Evolutionary conservation across 2,329 filamentous ascomycete species (phyloP).

Genomic region (Beauveria sp.): DNA sequence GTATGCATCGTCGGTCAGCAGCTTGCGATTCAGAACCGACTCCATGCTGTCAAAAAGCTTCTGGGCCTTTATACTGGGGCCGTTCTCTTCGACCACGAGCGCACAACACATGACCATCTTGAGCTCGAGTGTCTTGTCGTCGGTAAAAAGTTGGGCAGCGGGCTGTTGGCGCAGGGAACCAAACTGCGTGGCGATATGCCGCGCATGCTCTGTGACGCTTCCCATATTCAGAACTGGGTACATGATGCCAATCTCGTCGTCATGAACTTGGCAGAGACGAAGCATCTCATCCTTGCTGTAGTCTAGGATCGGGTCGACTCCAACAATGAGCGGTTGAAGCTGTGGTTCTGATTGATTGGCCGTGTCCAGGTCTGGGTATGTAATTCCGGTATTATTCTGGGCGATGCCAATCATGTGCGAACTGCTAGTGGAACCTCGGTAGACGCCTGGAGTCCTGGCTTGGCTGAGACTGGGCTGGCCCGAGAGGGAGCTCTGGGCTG

Average conservation of each 20-base stretch:
- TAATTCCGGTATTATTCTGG: constrained; percentile 71
- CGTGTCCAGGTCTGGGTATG: constrained; percentile 56
- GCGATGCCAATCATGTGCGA: constrained; percentile 82
- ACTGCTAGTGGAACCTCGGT: constrained; percentile 78
- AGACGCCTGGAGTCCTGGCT: constrained; percentile 52
- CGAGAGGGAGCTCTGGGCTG: constrained; percentile 34
- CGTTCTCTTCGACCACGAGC: constrained; percentile 69
- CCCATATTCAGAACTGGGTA: constrained; percentile 78
- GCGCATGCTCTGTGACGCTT: constrained; percentile 61
- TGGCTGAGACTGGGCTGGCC: constrained; percentile 30
- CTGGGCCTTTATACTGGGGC: constrained; percentile 66
- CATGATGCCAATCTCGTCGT: constrained; percentile 89
- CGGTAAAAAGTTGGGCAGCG: constrained; percentile 32
- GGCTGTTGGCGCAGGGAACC: constrained; percentile 39
- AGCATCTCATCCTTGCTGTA: constrained; percentile 73
- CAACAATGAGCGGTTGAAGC: neutral
- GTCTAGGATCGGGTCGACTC: constrained; percentile 68
- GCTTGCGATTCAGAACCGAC: constrained; percentile 57
- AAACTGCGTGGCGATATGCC: constrained; percentile 63
- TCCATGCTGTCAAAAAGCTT: constrained; percentile 72
- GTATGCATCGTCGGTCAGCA: constrained; percentile 46
- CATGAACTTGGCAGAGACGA: constrained; percentile 69
- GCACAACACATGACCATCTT: constrained; percentile 80
- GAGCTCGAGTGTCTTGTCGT: constrained; percentile 56
- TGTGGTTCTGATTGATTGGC: constrained; percentile 42